Percentiles rank a stretch among this genome's conserved stretches.
Conservation (phyloP, 352 stramenopile genomes). For the Pythium graminicola region DNA sequence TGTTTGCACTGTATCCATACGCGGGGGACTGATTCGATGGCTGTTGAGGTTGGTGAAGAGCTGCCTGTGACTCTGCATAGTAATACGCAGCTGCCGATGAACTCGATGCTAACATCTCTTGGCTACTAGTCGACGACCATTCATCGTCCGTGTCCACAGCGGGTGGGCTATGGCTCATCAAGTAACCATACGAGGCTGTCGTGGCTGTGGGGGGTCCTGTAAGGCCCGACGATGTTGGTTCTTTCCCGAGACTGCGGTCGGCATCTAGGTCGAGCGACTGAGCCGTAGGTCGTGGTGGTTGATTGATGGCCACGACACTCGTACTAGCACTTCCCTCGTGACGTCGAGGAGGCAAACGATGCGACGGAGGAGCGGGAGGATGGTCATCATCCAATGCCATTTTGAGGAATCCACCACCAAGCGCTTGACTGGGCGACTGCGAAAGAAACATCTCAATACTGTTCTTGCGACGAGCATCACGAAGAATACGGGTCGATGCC, state of each 20-base stretch:
- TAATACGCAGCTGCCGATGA: constrained; percentile 9
- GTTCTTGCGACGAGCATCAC: constrained; percentile 67
- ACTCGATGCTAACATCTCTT: constrained; percentile 18
- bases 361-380: neutral
- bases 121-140: constrained; percentile 20
- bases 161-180: constrained; percentile 18
- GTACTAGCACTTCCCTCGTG: constrained; percentile 1
- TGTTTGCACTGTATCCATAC: constrained; percentile 1
- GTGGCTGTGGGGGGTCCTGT: neutral
- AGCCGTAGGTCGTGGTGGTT: neutral
- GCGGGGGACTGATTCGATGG: constrained; percentile 1
- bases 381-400: constrained; percentile 57
- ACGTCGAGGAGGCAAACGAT: constrained; percentile 10
- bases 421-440: constrained; percentile 69
- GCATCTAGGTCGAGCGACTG: neutral
- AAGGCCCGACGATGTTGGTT: neutral
- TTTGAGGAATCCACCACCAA: constrained; percentile 74
- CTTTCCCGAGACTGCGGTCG: constrained; percentile 5
- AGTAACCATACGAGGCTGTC: constrained; percentile 3
- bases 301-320: constrained; percentile 11
- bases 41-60: constrained; percentile 1
- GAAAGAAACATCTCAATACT: constrained; percentile 87
- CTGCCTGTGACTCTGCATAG: constrained; percentile 11
- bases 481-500: neutral
- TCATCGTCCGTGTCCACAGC: constrained; percentile 21